Evolutionary conservation across 371 early-diverging fungal species (phyloP).

Genomic region (Nematocida ausubeli): DNA sequence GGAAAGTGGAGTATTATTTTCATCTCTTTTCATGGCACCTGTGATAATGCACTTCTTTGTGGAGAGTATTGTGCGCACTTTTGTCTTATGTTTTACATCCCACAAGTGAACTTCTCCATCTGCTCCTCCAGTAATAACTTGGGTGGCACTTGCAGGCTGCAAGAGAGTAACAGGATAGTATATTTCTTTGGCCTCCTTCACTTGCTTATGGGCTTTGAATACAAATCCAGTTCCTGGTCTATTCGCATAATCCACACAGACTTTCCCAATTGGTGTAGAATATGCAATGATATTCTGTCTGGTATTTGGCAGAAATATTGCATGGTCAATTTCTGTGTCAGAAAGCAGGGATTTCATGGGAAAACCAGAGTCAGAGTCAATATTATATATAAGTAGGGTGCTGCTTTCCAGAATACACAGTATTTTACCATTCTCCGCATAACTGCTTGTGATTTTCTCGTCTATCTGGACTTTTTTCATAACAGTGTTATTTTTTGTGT

Average conservation of each 20-base stretch:
- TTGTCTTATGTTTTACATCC: constrained; percentile 24
- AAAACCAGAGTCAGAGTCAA: not conserved
- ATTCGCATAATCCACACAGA: constrained; percentile 15
- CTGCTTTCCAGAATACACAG: not conserved
- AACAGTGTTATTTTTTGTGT: not conserved
- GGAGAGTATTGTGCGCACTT: constrained; percentile 8
- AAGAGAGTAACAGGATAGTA: constrained; percentile 49
- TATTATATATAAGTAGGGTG: constrained; percentile 5
- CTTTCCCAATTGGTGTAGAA: constrained; percentile 35
- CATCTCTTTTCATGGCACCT: constrained; percentile 3
- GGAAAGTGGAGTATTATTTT: not conserved
- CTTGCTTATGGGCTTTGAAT: constrained; percentile 48
- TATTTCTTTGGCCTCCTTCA: constrained; percentile 11
- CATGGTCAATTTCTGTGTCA: not conserved
- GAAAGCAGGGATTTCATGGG: constrained; percentile 5
- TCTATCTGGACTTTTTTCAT: not conserved
- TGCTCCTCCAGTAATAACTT: constrained; percentile 28
- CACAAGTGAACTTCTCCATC: constrained; percentile 38
- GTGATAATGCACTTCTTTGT: constrained; percentile 18
- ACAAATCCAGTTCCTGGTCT: constrained; percentile 14
- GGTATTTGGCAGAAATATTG: not conserved
- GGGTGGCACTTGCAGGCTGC: not conserved
- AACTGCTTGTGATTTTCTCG: not conserved
- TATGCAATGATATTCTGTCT: not conserved
- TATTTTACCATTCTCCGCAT: not conserved